Percentiles rank a stretch among this genome's conserved stretches.
Evolutionary conservation across 2,329 filamentous ascomycete species (phyloP).

Genomic region (Sporothrix phasma): DNA sequence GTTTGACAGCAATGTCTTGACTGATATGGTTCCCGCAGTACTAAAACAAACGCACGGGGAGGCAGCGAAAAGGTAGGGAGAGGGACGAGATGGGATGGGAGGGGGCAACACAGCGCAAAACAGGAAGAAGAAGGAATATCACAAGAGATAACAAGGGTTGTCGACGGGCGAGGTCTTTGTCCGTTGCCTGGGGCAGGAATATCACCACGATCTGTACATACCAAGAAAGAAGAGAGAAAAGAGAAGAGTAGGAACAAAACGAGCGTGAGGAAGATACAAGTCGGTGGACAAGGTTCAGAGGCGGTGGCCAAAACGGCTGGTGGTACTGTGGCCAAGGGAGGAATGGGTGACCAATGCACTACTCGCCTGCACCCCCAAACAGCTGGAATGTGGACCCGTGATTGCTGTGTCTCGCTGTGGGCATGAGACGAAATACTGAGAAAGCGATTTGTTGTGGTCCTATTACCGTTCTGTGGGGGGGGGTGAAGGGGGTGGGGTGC

Average conservation of each 20-base stretch:
- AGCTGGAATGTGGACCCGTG: conserved; percentile 11
- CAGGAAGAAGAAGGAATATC: not conserved
- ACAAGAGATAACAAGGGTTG: not conserved
- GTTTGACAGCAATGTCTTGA: conserved; percentile 7
- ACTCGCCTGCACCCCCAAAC: not conserved
- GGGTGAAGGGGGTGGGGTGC: not conserved
- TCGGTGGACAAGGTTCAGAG: not conserved
- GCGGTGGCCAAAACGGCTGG: conserved; percentile 4
- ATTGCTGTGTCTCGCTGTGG: conserved; percentile 1
- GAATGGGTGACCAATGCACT: conserved; percentile 9
- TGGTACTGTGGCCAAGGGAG: not conserved
- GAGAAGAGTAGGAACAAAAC: not conserved
- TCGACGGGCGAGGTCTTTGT: not conserved
- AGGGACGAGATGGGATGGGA: not conserved
- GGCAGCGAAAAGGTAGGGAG: not conserved
- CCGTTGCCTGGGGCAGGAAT: conserved; percentile 8
- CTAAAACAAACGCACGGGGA: conserved; percentile 6
- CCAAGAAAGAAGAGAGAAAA: not conserved
- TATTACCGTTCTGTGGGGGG: not conserved
- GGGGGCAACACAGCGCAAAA: not conserved
- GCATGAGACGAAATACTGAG: not conserved
- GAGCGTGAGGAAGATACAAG: not conserved
- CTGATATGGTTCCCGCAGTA: not conserved
- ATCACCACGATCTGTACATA: not conserved
- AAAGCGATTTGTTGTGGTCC: not conserved